Conservation (phyloP, 2,329 filamentous ascomycete genomes). For the Amesomyces nigricolor region DNA sequence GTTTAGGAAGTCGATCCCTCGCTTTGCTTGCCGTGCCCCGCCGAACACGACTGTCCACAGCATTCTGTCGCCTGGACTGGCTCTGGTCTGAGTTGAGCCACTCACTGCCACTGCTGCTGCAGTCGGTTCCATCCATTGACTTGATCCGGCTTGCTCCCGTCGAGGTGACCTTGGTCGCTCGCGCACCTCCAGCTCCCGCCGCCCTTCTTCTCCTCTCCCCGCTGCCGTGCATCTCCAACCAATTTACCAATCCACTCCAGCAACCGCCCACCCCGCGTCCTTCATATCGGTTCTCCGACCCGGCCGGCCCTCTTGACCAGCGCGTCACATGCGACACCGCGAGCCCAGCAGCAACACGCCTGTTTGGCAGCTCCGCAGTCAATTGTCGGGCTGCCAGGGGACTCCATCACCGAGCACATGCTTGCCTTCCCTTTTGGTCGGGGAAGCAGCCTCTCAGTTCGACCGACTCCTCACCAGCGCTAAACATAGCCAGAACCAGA, state of each 20-base stretch:
- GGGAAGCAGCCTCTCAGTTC: slow-evolving; percentile 1
- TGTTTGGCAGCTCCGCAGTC: slow-evolving; percentile 20
- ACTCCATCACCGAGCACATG: slow-evolving; percentile 21
- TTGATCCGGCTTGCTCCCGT: background rate
- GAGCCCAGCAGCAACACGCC: slow-evolving; percentile 14
- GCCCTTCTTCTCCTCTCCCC: background rate
- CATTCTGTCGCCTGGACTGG: background rate
- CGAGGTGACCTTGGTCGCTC: background rate
- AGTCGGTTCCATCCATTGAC: background rate
- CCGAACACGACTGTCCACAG: slow-evolving; percentile 10
- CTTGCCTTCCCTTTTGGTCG: slow-evolving; percentile 20
- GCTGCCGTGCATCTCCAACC: background rate
- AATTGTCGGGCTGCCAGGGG: slow-evolving; percentile 21
- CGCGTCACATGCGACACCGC: slow-evolving; percentile 18
- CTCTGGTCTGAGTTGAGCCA: too few relatives aligned
- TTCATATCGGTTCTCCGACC: slow-evolving; percentile 10
- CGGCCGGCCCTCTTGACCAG: slow-evolving; percentile 5
- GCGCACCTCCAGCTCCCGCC: background rate
- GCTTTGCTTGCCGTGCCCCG: slow-evolving; percentile 16
- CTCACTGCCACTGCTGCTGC: background rate
- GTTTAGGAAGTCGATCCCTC: slow-evolving; percentile 22
- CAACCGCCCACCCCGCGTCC: background rate
- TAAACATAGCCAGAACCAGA: slow-evolving; percentile 1
- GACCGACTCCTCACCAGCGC: background rate
- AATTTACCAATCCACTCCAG: background rate